Evolutionary conservation across 352 stramenopile genomes (phyloP).

Genomic region (Phytophthora rubi): DNA sequence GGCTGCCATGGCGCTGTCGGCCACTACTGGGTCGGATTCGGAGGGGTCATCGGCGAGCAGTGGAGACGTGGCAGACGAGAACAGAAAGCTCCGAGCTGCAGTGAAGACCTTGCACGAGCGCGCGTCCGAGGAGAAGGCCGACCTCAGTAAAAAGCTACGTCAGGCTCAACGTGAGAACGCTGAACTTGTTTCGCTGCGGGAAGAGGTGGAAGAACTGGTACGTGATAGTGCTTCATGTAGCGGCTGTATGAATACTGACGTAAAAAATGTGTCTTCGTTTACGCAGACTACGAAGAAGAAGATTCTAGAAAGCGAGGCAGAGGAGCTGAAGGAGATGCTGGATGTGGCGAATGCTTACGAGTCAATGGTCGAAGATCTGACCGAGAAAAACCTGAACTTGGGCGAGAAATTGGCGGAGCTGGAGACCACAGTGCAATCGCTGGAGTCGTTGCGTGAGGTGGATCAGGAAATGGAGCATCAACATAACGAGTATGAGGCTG

Average conservation of each 20-base stretch:
- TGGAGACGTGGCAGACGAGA: conserved; percentile 74
- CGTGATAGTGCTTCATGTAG: conserved; percentile 16
- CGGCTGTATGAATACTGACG: conserved; percentile 15
- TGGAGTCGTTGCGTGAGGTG: conserved; percentile 85
- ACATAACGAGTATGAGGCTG: conserved; percentile 81
- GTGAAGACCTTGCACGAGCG: conserved; percentile 87
- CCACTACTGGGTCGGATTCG: conserved; percentile 47
- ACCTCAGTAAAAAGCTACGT: conserved; percentile 82
- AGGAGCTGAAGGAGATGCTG: conserved; percentile 89
- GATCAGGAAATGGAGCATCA: conserved; percentile 91
- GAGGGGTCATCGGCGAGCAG: conserved; percentile 32
- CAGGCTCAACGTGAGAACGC: conserved; percentile 76
- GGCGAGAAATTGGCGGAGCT: conserved; percentile 84
- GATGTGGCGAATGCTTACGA: conserved; percentile 89
- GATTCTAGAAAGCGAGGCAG: conserved; percentile 64
- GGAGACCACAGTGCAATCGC: conserved; percentile 68
- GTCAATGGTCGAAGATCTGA: conserved; percentile 88
- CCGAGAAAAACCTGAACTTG: conserved; percentile 87
- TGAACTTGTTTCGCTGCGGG: conserved; percentile 64
- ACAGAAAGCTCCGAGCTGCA: conserved; percentile 81
- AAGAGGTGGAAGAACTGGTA: conserved; percentile 80
- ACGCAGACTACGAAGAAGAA: conserved; percentile 59
- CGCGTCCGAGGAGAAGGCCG: conserved; percentile 78
- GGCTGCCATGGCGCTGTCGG: conserved; percentile 56
- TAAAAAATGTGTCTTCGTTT: background rate